Base-by-base conservation (phyloP, 768 basidiomycete species). In the Clathrus columnatus region DNA sequence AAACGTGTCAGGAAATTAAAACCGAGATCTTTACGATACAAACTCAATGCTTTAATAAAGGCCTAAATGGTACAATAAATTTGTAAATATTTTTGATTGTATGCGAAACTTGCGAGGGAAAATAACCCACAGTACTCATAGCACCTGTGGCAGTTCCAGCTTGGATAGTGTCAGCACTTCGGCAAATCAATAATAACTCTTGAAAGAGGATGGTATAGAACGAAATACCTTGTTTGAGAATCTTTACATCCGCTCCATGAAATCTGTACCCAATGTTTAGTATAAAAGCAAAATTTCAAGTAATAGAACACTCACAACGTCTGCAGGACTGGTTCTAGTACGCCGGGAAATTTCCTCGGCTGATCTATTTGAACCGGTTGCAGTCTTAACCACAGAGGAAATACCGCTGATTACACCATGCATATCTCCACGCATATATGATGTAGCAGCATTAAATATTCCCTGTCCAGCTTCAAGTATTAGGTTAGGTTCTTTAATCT, bases 401-500 rank as follows among this genome's bases (percentile, higher is more conserved):
- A 91, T 81, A 5, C 86, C 83, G 46, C 75, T 76, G 61, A 97
- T 70, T 32, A 88, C 79, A 16, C 91, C 89, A 14, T 85, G 75
- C 65, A 91, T 78, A 65, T 98, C 93, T 29, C 86, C 86, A 10
- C 75, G 77, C 21, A 86, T 74, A 65, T 91, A 95, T 8, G 87
- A 84, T 26, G 76, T 71, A 1, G 89, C 80, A 1, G 91, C 88
- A 21, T 80, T 78, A n/a, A 95, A 67, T 4, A 96, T 72, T 7
- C 90, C 91, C 64, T 89, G 82, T 0, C 92, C 93, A 4, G 94
- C 93, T 65, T 90, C 92, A 7, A 84, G 78, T 10, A 84, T 83
- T 16, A 92, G 71, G 65, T 96, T 94, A 29, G 94, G 92, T 66
- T 96, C 92, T 68, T 97, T 96, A 66, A 97, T 72, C 65, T 90